A percentile compares a stretch with the other conserved stretches of the same genome.
Evolutionary conservation across 2,329 filamentous ascomycete species (phyloP).

Genomic region (Aureobasidium sp.): DNA sequence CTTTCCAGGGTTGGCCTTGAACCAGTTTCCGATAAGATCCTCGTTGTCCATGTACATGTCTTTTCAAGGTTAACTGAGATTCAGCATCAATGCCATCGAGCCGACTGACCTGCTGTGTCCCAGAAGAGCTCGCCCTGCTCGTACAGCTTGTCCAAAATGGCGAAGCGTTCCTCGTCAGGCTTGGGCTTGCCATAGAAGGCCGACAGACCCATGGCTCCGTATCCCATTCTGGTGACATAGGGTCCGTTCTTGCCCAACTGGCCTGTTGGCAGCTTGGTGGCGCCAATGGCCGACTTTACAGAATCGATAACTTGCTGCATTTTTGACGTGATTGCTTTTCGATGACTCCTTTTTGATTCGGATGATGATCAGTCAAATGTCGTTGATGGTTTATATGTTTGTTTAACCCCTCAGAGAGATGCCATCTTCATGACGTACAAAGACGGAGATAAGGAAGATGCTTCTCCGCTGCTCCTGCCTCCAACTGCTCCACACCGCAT

Average conservation of each 20-base stretch:
- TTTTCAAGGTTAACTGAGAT: constrained; percentile 42
- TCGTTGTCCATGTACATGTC: constrained; percentile 39
- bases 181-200: constrained; percentile 43
- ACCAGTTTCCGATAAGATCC: constrained; percentile 38
- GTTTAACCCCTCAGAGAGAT: neutral
- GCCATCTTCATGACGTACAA: neutral
- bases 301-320: constrained; percentile 20
- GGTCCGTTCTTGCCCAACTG: constrained; percentile 48
- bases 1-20: constrained; percentile 39
- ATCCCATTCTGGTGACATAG: constrained; percentile 44
- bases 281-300: constrained; percentile 19
- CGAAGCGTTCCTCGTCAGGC: constrained; percentile 45
- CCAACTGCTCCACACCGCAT: neutral
- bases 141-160: constrained; percentile 46
- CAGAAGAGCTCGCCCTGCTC: constrained; percentile 46
- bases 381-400: neutral
- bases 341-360: neutral
- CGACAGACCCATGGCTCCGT: constrained; percentile 48
- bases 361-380: neutral
- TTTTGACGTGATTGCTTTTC: neutral
- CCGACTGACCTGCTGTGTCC: constrained; percentile 35
- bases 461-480: neutral
- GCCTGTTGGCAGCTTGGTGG: constrained; percentile 34
- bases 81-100: constrained; percentile 2
- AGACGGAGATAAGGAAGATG: neutral